A percentile compares a stretch with the other conserved stretches of the same genome.
These are phyloP conservation scores for Casuarina cunninghamiana DNA, from an alignment of 306 rosid species.

Conservation along the genomic window DNA sequence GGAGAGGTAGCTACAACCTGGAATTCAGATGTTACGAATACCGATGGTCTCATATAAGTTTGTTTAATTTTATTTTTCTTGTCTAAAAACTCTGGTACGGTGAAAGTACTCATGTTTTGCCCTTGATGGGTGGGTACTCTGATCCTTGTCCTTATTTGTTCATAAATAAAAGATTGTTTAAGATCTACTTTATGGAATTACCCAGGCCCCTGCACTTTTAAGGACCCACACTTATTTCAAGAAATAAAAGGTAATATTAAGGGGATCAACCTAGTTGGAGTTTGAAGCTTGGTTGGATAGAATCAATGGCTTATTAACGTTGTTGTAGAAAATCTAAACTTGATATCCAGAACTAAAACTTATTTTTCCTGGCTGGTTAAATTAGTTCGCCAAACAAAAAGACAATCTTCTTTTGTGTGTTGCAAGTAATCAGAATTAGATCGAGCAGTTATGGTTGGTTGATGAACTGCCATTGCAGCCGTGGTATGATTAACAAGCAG, in stretches of 20 bases:
- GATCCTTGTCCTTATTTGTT: not conserved
- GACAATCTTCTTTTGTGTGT: too few species aligned
- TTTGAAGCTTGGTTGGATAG: too few species aligned
- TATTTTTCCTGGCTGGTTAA: too few species aligned
- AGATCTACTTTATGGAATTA: not conserved
- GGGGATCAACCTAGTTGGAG: too few species aligned
- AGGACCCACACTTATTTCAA: not conserved
- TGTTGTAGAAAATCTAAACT: too few species aligned
- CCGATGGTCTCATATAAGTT: constrained; percentile 8
- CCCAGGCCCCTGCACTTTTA: not conserved
- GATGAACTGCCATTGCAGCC: not conserved
- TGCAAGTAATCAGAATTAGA: too few species aligned
- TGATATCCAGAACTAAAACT: too few species aligned
- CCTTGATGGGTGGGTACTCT: not conserved
- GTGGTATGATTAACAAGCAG: not conserved
- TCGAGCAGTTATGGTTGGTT: not conserved
- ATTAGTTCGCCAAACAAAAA: too few species aligned
- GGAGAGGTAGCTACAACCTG: not conserved
- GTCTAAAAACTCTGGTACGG: not conserved
- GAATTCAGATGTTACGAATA: constrained; percentile 14
- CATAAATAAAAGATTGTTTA: not conserved
- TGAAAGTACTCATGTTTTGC: not conserved
- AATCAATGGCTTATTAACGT: too few species aligned
- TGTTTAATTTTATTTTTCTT: not conserved
- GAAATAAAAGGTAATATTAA: too few species aligned